Evolutionary conservation across 2,329 filamentous ascomycete species (phyloP).

Genomic region (Leptographium wingfieldii): DNA sequence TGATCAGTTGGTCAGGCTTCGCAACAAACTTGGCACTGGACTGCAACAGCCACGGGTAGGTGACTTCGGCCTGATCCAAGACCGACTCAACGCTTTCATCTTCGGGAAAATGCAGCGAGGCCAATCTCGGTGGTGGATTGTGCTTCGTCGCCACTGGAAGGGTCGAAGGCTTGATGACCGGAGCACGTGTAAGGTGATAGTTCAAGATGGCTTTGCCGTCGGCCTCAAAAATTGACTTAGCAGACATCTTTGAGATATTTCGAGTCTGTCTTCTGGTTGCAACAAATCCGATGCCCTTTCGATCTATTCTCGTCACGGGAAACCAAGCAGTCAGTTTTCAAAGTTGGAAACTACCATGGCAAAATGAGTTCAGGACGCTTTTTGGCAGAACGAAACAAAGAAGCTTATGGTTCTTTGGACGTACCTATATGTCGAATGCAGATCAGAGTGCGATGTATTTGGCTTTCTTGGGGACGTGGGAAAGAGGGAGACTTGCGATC

Average conservation of each 20-base stretch:
- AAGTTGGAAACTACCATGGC: neutral
- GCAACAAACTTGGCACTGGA: slow-evolving; percentile 85
- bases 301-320: neutral
- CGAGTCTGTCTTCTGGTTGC: neutral
- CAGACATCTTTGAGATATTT: slow-evolving; percentile 49
- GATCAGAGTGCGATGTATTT: neutral
- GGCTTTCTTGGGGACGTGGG: neutral
- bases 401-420: neutral
- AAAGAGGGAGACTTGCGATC: neutral
- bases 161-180: slow-evolving; percentile 95
- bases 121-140: slow-evolving; percentile 84
- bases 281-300: neutral
- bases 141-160: slow-evolving; percentile 73
- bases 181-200: slow-evolving; percentile 97
- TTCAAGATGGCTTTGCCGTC: slow-evolving; percentile 99
- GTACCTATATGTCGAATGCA: neutral
- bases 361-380: neutral
- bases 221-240: slow-evolving; percentile 96
- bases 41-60: slow-evolving; percentile 88
- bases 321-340: neutral
- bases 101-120: slow-evolving; percentile 85
- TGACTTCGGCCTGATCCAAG: slow-evolving; percentile 89
- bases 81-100: slow-evolving; percentile 71
- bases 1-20: slow-evolving; percentile 99
- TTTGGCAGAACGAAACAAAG: neutral